phyloP scores from a whole-genome alignment of 1,139 yeast species.

The Pichia sp. region DNA sequence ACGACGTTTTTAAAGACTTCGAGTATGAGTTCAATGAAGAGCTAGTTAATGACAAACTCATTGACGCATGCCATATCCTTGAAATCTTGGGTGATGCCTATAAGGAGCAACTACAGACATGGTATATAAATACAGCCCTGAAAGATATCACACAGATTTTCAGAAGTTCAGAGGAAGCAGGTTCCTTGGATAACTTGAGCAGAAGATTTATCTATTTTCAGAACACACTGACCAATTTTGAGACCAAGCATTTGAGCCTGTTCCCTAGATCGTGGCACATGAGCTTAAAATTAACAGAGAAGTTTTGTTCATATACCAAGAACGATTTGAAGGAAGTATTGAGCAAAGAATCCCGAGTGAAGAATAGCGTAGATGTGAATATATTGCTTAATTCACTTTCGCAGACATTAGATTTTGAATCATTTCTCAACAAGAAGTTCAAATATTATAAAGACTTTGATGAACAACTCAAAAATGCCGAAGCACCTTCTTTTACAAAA shows the following conservation, averaged over 20 bases:
- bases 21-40: conserved; percentile 40
- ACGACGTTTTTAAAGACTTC: conserved; percentile 72
- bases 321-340: conserved; percentile 56
- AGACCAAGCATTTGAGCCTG: conserved; percentile 43
- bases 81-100: conserved; percentile 62
- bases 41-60: conserved; percentile 34
- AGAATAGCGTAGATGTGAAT: conserved; percentile 44
- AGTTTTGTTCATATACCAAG: conserved; percentile 66
- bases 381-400: conserved; percentile 56
- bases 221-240: conserved; percentile 56
- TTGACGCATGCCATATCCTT: conserved; percentile 66
- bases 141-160: conserved; percentile 75
- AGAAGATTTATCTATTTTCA: conserved; percentile 80
- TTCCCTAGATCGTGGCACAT: conserved; percentile 77
- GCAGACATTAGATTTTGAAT: conserved; percentile 75
- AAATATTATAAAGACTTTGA: conserved; percentile 27
- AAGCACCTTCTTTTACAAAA: conserved; percentile 39
- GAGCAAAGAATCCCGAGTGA: conserved; percentile 30
- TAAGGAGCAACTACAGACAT: conserved; percentile 58
- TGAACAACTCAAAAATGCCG: conserved; percentile 20
- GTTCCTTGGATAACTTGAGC: conserved; percentile 79
- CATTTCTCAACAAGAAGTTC: conserved; percentile 58
- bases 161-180: conserved; percentile 82
- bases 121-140: conserved; percentile 71
- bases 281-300: conserved; percentile 51